These are phyloP conservation scores for Penicillium canariense DNA, from an alignment of 495 filamentous ascomycete species.

Conservation along the genomic window DNA sequence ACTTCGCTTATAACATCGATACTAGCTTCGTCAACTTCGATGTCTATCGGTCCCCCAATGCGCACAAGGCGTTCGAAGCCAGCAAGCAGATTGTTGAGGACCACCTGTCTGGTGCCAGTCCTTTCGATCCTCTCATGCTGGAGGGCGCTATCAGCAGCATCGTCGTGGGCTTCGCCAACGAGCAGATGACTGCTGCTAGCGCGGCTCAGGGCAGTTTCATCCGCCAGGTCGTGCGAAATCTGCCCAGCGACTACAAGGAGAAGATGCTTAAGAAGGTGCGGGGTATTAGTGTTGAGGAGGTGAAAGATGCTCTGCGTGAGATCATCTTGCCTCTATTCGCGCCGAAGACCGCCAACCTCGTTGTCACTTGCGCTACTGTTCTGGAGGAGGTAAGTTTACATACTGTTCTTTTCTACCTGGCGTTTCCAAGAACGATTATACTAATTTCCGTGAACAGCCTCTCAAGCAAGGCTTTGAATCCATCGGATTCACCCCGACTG, in stretches of 20 bases:
- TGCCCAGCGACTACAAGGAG: constrained; percentile 76
- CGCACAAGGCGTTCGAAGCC: constrained; percentile 79
- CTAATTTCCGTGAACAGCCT: constrained; percentile 45
- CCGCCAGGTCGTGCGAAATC: constrained; percentile 69
- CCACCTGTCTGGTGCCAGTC: constrained; percentile 55
- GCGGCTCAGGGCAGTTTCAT: constrained; percentile 83
- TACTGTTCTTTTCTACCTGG: neutral
- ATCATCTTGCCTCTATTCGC: constrained; percentile 77
- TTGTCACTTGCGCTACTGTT: constrained; percentile 83
- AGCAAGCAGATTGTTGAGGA: constrained; percentile 72
- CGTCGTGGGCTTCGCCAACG: constrained; percentile 78
- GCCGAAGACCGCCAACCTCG: constrained; percentile 71
- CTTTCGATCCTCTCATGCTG: constrained; percentile 76
- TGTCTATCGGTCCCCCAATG: constrained; percentile 86
- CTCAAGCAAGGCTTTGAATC: constrained; percentile 68
- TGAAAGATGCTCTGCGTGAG: constrained; percentile 70
- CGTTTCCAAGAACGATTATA: neutral
- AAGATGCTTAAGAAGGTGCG: constrained; percentile 74
- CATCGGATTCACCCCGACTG: constrained; percentile 73
- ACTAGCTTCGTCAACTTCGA: constrained; percentile 75
- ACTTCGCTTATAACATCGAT: constrained; percentile 70
- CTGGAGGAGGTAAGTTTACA: constrained; percentile 70
- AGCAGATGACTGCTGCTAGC: constrained; percentile 75
- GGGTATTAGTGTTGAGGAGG: constrained; percentile 70
- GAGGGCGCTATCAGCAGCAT: constrained; percentile 90